Conservation (phyloP, 1,284 basidiomycete genomes). For the Ceratobasidium theobromae region DNA sequence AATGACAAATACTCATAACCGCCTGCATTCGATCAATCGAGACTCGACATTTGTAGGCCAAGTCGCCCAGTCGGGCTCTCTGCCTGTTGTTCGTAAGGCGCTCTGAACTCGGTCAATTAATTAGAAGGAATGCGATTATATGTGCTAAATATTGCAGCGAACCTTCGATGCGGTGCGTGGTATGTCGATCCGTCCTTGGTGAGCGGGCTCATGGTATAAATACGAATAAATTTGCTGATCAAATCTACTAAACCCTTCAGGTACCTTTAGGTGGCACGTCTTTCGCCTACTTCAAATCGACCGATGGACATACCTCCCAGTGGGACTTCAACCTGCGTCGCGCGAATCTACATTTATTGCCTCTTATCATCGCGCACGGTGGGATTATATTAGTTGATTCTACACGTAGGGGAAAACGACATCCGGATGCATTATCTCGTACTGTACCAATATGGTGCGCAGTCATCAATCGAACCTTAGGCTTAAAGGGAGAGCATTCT, state of each 20-base stretch:
- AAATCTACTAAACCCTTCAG: slow-evolving; percentile 42
- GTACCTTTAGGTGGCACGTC: slow-evolving; percentile 39
- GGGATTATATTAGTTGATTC: slow-evolving; percentile 91
- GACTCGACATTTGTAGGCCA: slow-evolving; percentile 70
- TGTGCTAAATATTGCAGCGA: slow-evolving; percentile 68
- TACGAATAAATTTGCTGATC: not conserved
- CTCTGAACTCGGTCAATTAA: not conserved
- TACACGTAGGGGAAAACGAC: slow-evolving; percentile 88
- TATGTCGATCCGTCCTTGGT: slow-evolving; percentile 76
- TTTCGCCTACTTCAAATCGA: slow-evolving; percentile 92
- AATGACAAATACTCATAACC: slow-evolving; percentile 77
- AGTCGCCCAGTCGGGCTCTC: slow-evolving; percentile 59
- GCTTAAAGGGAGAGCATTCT: slow-evolving; percentile 45
- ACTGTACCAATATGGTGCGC: slow-evolving; percentile 96
- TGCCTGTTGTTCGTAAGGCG: slow-evolving; percentile 67
- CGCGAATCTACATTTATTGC: slow-evolving; percentile 81
- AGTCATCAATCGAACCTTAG: slow-evolving; percentile 78
- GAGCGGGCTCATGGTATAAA: slow-evolving; percentile 38
- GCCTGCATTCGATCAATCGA: slow-evolving; percentile 79
- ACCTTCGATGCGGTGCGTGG: slow-evolving; percentile 93
- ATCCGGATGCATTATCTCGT: slow-evolving; percentile 93
- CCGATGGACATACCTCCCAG: slow-evolving; percentile 87
- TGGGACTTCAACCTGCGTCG: slow-evolving; percentile 87
- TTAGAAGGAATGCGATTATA: slow-evolving; percentile 27
- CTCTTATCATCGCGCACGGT: slow-evolving; percentile 48